These are phyloP conservation scores for Oryza nivara DNA, from an alignment of 176 grass and related monocot species.

Conservation along the genomic window DNA sequence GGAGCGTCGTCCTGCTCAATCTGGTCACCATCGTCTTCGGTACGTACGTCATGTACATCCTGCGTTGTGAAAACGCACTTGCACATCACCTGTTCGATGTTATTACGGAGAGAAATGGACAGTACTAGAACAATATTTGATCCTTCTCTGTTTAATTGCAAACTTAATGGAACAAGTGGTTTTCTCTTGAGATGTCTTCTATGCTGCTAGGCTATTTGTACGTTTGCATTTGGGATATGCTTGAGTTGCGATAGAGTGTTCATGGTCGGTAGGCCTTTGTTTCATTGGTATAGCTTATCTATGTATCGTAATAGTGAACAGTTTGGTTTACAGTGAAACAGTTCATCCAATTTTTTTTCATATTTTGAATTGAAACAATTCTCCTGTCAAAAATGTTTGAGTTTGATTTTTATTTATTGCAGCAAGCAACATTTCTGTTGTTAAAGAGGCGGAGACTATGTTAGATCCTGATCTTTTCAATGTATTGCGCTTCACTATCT, in stretches of 20 bases:
- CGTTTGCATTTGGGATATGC: background rate
- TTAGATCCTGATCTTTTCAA: conserved; percentile 67
- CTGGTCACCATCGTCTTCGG: conserved; percentile 54
- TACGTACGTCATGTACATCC: background rate
- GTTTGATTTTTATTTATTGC: conserved; percentile 1
- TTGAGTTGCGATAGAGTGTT: background rate
- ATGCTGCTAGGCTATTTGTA: background rate
- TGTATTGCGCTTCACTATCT: conserved; percentile 54
- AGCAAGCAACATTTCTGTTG: conserved; percentile 65
- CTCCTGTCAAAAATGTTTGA: background rate
- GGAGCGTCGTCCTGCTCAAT: conserved; percentile 55
- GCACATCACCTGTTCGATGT: conserved; percentile 37
- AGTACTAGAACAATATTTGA: background rate
- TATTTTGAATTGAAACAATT: background rate
- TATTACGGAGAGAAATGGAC: conserved; percentile 7
- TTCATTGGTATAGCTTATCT: background rate
- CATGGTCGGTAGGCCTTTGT: background rate
- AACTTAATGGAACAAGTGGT: background rate
- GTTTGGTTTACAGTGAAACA: no score
- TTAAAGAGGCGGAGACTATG: conserved; percentile 52
- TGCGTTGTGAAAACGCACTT: background rate
- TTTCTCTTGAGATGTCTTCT: background rate
- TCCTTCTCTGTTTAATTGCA: background rate
- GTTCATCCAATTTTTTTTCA: background rate
- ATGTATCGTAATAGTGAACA: background rate